Conservation (phyloP, 2,329 filamentous ascomycete genomes). For the Monosporascus sp. region DNA sequence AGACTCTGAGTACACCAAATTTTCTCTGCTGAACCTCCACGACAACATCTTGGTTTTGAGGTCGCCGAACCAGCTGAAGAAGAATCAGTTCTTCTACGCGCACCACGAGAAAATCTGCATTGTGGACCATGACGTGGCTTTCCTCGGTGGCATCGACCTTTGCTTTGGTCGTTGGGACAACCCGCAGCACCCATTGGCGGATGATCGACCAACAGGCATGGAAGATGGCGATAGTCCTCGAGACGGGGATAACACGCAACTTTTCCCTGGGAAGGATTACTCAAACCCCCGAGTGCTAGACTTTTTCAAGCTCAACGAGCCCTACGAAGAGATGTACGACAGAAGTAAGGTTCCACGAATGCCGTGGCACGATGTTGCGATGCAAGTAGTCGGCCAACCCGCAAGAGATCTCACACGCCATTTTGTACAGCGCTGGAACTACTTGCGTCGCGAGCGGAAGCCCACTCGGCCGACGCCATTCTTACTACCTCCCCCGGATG, state of each 20-base stretch:
- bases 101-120: conserved; percentile 98
- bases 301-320: conserved; percentile 87
- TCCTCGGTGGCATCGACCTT: conserved; percentile 90
- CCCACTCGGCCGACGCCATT: conserved; percentile 92
- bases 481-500: conserved; percentile 87
- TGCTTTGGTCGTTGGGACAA: conserved; percentile 98
- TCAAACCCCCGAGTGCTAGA: conserved; percentile 94
- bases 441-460: conserved; percentile 85
- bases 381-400: conserved; percentile 96
- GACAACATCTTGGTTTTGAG: conserved; percentile 94
- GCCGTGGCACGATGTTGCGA: conserved; percentile 98
- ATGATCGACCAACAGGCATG: conserved; percentile 94
- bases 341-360: conserved; percentile 82
- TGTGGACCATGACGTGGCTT: conserved; percentile 92
- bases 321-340: conserved; percentile 99
- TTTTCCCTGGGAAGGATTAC: conserved; percentile 98
- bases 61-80: conserved; percentile 95
- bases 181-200: conserved; percentile 82
- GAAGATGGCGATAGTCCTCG: conserved; percentile 70
- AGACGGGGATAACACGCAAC: conserved; percentile 89
- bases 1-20: conserved; percentile 97
- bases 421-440: conserved; percentile 98
- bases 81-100: conserved; percentile 99
- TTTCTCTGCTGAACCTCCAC: conserved; percentile 88
- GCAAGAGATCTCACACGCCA: conserved; percentile 90